A percentile compares a stretch with the other conserved stretches of the same genome.
Evolutionary conservation across 805 yeast genomes (phyloP).

Genomic region (Saturnispora saitoi): DNA sequence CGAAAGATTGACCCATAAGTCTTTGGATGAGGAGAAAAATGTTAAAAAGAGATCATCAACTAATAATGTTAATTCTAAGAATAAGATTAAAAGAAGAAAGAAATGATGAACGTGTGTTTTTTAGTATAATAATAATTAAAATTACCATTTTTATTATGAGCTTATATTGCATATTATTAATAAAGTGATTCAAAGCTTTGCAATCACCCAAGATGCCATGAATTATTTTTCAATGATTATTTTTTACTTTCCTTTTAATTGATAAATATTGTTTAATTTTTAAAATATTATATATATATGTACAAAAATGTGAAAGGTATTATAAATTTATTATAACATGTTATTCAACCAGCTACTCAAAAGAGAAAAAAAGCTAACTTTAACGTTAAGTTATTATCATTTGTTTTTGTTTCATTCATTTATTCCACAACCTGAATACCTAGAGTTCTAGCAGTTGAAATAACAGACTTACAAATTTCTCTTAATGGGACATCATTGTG

Average conservation of each 20-base stretch:
- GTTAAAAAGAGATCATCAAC: neutral
- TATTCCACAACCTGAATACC: conserved; percentile 78
- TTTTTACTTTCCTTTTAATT: too few relatives aligned
- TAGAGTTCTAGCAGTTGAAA: conserved; percentile 82
- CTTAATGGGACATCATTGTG: conserved; percentile 65
- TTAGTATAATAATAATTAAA: too few relatives aligned
- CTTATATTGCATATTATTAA: too few relatives aligned
- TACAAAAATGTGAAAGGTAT: neutral
- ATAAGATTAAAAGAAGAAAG: neutral
- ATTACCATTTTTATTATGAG: too few relatives aligned
- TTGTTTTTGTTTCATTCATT: conserved; percentile 5
- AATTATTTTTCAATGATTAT: too few relatives aligned
- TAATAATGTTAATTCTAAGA: neutral
- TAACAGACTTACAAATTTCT: conserved; percentile 70
- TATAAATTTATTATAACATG: neutral
- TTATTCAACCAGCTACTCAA: too few relatives aligned
- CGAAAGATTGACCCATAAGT: conserved; percentile 60
- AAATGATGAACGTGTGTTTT: neutral
- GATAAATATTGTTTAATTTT: neutral
- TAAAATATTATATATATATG: neutral
- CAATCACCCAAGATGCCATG: too few relatives aligned
- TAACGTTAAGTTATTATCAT: neutral
- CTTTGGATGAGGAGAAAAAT: neutral
- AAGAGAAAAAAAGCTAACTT: neutral
- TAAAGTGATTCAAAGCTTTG: too few relatives aligned